Conservation (phyloP, 495 filamentous ascomycete species). For the Aspergillus hancockii region DNA sequence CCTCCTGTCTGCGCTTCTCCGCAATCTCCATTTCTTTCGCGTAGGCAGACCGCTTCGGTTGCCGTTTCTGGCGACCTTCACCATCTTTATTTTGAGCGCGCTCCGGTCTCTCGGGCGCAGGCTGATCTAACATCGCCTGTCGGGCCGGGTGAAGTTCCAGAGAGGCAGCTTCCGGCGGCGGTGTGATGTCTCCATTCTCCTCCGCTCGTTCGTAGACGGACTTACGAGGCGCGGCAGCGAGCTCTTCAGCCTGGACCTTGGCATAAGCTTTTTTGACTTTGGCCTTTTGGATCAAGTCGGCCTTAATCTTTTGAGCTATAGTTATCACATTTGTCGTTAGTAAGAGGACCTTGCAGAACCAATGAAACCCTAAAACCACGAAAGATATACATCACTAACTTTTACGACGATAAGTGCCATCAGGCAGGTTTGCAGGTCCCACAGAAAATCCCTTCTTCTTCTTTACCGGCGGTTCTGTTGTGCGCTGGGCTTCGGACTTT, state of each 20-base stretch:
- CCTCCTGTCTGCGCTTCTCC: conserved; percentile 62
- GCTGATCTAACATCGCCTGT: conserved; percentile 63
- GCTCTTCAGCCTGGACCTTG: conserved; percentile 73
- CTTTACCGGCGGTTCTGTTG: conserved; percentile 52
- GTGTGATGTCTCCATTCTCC: conserved; percentile 26
- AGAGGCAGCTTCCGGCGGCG: conserved; percentile 32
- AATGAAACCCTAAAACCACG: background rate
- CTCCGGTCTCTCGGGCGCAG: conserved; percentile 24
- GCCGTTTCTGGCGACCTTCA: conserved; percentile 32
- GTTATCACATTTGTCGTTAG: conserved; percentile 16
- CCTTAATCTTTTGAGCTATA: conserved; percentile 88
- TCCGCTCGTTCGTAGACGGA: conserved; percentile 34
- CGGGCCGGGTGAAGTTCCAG: conserved; percentile 72
- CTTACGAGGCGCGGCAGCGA: conserved; percentile 31
- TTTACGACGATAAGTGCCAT: conserved; percentile 90
- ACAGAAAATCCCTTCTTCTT: conserved; percentile 71
- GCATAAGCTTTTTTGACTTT: conserved; percentile 92
- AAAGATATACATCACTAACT: conserved; percentile 45
- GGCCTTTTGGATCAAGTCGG: conserved; percentile 85
- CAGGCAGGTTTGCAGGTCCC: conserved; percentile 89
- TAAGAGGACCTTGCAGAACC: background rate
- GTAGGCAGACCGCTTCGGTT: conserved; percentile 68
- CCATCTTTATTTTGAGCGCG: conserved; percentile 17
- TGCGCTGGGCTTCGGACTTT: conserved; percentile 27
- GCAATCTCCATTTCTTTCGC: conserved; percentile 73